Conservation (phyloP, 257 asterid genomes). For the Solanum dulcamara region DNA sequence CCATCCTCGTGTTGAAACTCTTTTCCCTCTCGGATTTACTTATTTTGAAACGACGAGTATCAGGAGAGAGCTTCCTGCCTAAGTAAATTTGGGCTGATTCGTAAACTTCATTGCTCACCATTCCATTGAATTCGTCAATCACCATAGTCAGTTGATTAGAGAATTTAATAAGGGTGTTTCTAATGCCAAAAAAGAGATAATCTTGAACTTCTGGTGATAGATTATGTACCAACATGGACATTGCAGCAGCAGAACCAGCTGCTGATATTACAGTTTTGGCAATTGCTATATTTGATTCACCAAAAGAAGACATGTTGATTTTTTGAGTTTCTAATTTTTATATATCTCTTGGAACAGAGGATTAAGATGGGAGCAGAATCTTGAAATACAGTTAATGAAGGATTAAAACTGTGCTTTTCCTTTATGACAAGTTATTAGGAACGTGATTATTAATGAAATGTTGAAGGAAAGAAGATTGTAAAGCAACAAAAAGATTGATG, state of each 20-base stretch:
- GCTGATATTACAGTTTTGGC: neutral
- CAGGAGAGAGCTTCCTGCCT: neutral
- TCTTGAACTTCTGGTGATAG: neutral
- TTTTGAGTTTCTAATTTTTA: neutral
- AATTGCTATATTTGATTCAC: neutral
- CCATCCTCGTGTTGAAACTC: conserved; percentile 23
- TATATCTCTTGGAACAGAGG: too few relatives aligned
- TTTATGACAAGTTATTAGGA: neutral
- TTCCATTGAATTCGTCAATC: conserved; percentile 26
- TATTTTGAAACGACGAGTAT: conserved; percentile 33
- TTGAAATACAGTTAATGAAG: too few relatives aligned
- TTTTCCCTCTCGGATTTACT: conserved; percentile 38
- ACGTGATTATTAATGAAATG: neutral
- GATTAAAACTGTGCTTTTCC: neutral
- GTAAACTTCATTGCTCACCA: neutral
- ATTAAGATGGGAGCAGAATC: too few relatives aligned
- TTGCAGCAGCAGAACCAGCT: neutral
- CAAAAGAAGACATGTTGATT: neutral
- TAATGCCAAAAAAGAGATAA: neutral
- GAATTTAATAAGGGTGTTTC: too few relatives aligned
- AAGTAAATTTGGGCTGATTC: neutral
- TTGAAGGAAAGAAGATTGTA: too few relatives aligned
- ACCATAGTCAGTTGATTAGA: conserved; percentile 19
- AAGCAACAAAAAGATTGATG: too few relatives aligned
- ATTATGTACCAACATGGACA: neutral